Percentiles rank a stretch among this genome's conserved stretches.
phyloP scores from a whole-genome alignment of 805 yeast species.

The Jamesozyma piceae region DNA sequence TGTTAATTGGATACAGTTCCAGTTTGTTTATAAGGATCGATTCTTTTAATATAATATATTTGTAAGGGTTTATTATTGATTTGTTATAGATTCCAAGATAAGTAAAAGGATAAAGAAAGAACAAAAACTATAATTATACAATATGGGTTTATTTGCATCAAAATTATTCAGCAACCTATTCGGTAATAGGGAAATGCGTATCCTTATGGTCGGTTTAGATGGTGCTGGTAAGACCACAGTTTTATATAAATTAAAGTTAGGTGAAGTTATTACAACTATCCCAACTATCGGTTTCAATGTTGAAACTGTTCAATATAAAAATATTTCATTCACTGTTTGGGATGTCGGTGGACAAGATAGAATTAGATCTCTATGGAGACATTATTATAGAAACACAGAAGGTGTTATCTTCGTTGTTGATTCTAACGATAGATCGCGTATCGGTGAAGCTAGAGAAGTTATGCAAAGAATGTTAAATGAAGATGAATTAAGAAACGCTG shows the following conservation, averaged over 20 bases:
- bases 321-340: constrained; percentile 95
- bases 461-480: constrained; percentile 97
- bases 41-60: too few relatives aligned
- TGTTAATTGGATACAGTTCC: too few relatives aligned
- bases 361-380: constrained; percentile 98
- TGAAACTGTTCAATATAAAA: constrained; percentile 94
- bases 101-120: not conserved
- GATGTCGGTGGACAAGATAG: constrained; percentile 99
- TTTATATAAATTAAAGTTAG: constrained; percentile 86
- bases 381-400: constrained; percentile 96
- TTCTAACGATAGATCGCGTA: constrained; percentile 96
- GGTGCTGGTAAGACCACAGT: constrained; percentile 99
- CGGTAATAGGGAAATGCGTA: constrained; percentile 97
- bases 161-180: constrained; percentile 91
- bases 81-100: too few relatives aligned
- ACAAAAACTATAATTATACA: not conserved
- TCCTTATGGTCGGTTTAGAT: constrained; percentile 95
- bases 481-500: constrained; percentile 95
- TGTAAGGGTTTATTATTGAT: too few relatives aligned
- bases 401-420: constrained; percentile 97
- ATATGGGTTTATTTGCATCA: constrained; percentile 94
- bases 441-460: constrained; percentile 96
- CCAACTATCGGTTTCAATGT: constrained; percentile 98
- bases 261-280: constrained; percentile 92
- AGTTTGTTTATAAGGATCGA: too few relatives aligned